Base-by-base conservation (phyloP, 192 early-diverging fungal genomes). In the Piromyces finnis region DNA sequence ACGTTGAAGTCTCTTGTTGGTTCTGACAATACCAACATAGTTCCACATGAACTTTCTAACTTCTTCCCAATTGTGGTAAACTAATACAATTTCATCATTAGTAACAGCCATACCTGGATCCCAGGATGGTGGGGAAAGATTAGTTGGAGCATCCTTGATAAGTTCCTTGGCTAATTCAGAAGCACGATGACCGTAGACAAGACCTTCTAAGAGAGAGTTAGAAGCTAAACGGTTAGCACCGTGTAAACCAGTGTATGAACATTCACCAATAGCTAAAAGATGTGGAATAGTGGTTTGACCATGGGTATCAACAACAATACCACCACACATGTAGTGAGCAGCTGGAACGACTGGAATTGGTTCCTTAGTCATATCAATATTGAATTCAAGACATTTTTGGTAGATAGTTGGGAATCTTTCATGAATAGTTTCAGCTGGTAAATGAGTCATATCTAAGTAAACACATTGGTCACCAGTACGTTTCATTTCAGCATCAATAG, bases 281-380 rank as follows among this genome's bases (percentile, higher is more conserved):
- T 68, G 51, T 68, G 51, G 51, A n/a, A 68, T 68, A 68, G 26
- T 68, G 9, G 51, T 68, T 68, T 68, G 51, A 68, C 51, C 51
- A 68, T 68, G 51, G 51, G 51, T 68, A 68, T 68, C 51, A 68
- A 68, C 51, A n/a, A 68, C 51, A 68, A 68, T 68, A 68, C 51
- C 51, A 68, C 51, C 51, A 68, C 51, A 68, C 51, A 68, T 68
- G 26, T 68, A 68, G 51, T 68, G 51, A 68, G 51, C 51, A n/a
- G 51, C 51, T 68, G 51, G 51, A 68, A 68, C 51, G 6, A 68
- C 51, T 68, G 97, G 97, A 84, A 99, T 99, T 35, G 97, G 96
- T 86, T 98, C 95, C 93, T 99, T 99, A 86, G 96, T 99, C 32
- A 99, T 96, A 88, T 99, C 95, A 81, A 99, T 68, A 11, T 68